These are phyloP conservation scores for Colletotrichum sp. DNA, from an alignment of 2,329 filamentous ascomycete genomes.

Conservation along the genomic window DNA sequence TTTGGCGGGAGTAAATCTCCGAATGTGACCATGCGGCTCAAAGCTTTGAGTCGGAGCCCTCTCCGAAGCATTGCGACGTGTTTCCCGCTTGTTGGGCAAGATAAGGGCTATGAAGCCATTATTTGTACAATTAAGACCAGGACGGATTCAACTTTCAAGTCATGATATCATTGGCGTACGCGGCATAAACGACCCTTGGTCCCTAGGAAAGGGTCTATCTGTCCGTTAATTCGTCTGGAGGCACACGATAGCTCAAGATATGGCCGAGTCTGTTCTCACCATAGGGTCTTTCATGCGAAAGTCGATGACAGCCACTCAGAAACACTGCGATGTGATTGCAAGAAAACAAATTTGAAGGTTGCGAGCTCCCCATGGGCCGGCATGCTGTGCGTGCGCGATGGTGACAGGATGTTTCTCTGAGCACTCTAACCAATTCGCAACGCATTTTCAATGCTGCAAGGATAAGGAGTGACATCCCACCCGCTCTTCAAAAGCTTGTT, in stretches of 20 bases:
- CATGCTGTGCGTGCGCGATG: not conserved
- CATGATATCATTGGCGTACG: not conserved
- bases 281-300: not conserved
- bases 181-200: not conserved
- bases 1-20: not conserved
- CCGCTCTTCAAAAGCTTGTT: not conserved
- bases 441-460: not conserved
- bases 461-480: not conserved
- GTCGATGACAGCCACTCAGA: not conserved
- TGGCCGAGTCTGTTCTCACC: not conserved
- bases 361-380: not conserved
- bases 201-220: not conserved
- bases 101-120: not conserved
- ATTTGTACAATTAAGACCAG: not conserved
- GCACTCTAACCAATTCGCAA: not conserved
- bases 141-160: not conserved
- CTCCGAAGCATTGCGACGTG: not conserved
- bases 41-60: not conserved
- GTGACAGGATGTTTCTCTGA: not conserved
- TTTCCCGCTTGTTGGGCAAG: not conserved
- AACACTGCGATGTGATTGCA: not conserved
- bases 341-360: not conserved
- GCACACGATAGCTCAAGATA: not conserved
- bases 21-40: not conserved
- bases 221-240: not conserved